Evolutionary conservation across 257 asterid species (phyloP).

Genomic region (Salvia miltiorrhiza): DNA sequence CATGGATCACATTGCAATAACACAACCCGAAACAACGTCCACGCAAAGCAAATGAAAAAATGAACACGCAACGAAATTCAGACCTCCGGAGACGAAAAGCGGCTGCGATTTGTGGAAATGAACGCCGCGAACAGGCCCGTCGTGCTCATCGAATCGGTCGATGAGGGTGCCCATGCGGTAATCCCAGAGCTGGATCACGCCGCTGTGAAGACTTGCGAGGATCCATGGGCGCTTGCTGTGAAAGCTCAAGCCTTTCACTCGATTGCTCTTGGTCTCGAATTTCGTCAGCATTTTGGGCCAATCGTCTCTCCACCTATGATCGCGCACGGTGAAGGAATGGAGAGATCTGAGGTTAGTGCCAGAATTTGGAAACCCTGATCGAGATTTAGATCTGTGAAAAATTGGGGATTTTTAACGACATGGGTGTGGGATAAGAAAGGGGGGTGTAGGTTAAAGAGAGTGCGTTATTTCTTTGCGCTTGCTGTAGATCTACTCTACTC

Average conservation of each 20-base stretch:
- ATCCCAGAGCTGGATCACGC: slow-evolving; percentile 99
- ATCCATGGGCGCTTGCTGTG: slow-evolving; percentile 98
- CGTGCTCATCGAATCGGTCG: slow-evolving; percentile 90
- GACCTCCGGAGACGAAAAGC: slow-evolving; percentile 94
- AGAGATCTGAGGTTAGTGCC: slow-evolving; percentile 23
- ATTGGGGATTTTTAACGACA: slow-evolving; percentile 15
- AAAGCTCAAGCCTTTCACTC: slow-evolving; percentile 96
- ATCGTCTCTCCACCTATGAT: slow-evolving; percentile 13
- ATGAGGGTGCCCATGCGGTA: slow-evolving; percentile 98
- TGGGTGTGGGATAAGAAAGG: slow-evolving; percentile 13
- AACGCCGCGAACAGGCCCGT: slow-evolving; percentile 93
- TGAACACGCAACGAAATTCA: not conserved
- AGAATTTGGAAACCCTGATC: slow-evolving; percentile 27
- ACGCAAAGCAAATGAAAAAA: not conserved
- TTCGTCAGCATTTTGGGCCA: slow-evolving; percentile 37
- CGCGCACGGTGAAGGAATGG: not conserved
- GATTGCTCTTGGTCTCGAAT: slow-evolving; percentile 95
- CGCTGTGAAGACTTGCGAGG: slow-evolving; percentile 98
- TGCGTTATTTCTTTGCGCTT: slow-evolving; percentile 17
- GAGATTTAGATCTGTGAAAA: slow-evolving; percentile 31
- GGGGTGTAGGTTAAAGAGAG: slow-evolving; percentile 13
- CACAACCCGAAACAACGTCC: not conserved
- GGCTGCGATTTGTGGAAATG: slow-evolving; percentile 91
- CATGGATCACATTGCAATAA: slow-evolving; percentile 22
- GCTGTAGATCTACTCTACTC: slow-evolving; percentile 15